A percentile compares a stretch with the other conserved stretches of the same genome.
phyloP scores from a whole-genome alignment of 352 stramenopile species.

The Phytopythium litorale region DNA sequence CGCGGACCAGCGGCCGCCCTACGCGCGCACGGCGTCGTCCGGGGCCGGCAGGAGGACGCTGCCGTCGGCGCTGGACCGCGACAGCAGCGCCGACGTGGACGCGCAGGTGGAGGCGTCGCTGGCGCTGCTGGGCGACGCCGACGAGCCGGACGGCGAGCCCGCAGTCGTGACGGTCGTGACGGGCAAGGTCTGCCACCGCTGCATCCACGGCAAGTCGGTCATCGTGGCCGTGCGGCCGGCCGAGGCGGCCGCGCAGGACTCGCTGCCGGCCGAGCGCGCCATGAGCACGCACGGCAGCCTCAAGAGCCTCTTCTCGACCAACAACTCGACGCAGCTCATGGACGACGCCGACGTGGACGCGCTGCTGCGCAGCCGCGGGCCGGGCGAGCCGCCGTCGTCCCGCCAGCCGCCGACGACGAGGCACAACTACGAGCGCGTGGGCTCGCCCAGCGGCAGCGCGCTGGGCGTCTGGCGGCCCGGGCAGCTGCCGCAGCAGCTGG shows the following conservation, averaged over 20 bases:
- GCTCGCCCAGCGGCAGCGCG: background rate
- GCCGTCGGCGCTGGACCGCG: background rate
- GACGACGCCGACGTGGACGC: slow-evolving; percentile 2
- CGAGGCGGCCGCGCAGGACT: no score
- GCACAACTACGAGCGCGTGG: slow-evolving; percentile 6
- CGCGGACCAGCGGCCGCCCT: background rate
- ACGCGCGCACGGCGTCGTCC: background rate
- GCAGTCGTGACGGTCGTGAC: slow-evolving; percentile 36
- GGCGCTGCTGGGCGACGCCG: slow-evolving; percentile 16
- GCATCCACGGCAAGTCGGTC: slow-evolving; percentile 30
- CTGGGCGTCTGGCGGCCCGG: slow-evolving; percentile 15
- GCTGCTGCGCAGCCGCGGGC: background rate
- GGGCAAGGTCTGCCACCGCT: slow-evolving; percentile 59
- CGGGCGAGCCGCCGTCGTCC: background rate
- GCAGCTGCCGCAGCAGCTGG: background rate
- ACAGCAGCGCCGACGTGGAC: slow-evolving; percentile 9
- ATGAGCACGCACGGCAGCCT: background rate
- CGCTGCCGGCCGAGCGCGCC: background rate
- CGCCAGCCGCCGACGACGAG: background rate
- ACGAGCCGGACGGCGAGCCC: slow-evolving; percentile 16
- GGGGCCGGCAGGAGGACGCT: background rate
- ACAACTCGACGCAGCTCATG: background rate
- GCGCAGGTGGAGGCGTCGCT: slow-evolving; percentile 23
- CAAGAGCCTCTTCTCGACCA: slow-evolving; percentile 4
- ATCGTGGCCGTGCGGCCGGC: background rate